A percentile compares a stretch with the other conserved stretches of the same genome.
Conservation (phyloP, 2,329 filamentous ascomycete species). For the Trichophyton benhamiae region DNA sequence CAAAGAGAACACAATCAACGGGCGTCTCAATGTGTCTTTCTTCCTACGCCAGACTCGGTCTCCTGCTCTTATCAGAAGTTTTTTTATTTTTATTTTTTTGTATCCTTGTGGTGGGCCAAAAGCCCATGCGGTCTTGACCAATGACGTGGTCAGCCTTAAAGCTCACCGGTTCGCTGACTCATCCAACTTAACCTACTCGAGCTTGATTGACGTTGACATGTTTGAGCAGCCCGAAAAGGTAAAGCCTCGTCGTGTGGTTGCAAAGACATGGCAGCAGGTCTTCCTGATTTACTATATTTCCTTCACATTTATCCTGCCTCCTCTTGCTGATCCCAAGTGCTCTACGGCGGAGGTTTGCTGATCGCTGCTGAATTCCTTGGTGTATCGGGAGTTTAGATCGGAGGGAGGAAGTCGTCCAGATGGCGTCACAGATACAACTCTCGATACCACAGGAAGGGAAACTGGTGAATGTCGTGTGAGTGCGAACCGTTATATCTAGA, state of each 20-base stretch:
- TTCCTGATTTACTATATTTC: not conserved
- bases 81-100: not conserved
- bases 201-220: not conserved
- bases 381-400: not conserved
- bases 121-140: not conserved
- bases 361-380: not conserved
- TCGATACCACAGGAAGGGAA: constrained; percentile 31
- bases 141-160: not conserved
- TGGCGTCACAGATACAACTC: constrained; percentile 29
- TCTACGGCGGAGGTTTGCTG: not conserved
- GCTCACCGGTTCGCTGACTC: constrained; percentile 2
- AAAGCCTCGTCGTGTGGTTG: not conserved
- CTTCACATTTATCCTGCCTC: not conserved
- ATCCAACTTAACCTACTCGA: not conserved
- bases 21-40: not conserved
- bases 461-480: constrained; percentile 37
- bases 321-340: not conserved
- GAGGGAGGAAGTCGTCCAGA: constrained; percentile 15
- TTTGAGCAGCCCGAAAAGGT: not conserved
- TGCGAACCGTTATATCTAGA: constrained; percentile 3
- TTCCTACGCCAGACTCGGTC: not conserved
- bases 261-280: not conserved
- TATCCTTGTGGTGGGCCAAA: not conserved
- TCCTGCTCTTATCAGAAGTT: not conserved
- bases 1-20: not conserved